Evolutionary conservation across 345 rosid species (phyloP).

Genomic region (Salix brachista): DNA sequence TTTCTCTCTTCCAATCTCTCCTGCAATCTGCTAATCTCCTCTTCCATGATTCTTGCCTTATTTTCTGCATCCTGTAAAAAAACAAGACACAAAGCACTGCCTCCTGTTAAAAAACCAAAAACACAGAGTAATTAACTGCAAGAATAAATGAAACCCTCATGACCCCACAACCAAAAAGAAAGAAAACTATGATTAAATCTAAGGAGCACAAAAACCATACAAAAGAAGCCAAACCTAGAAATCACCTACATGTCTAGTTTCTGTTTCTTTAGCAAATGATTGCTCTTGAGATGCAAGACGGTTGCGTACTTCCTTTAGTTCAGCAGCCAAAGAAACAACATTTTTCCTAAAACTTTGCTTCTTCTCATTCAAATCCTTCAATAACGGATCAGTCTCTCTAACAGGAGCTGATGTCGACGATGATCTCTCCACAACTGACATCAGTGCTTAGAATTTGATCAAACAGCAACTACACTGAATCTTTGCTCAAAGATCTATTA

Average conservation of each 20-base stretch:
- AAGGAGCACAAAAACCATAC: not conserved
- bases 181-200: conserved; percentile 14
- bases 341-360: conserved; percentile 76
- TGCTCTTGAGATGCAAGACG: conserved; percentile 69
- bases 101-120: conserved; percentile 43
- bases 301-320: conserved; percentile 69
- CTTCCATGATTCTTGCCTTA: conserved; percentile 67
- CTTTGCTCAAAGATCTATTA: conserved; percentile 3
- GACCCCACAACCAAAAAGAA: conserved; percentile 30
- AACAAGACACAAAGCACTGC: conserved; percentile 31
- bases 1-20: conserved; percentile 51
- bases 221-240: conserved; percentile 5
- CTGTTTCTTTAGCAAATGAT: conserved; percentile 61
- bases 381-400: conserved; percentile 64
- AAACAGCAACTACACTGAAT: not conserved
- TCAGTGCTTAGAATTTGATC: conserved; percentile 17
- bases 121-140: not conserved
- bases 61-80: conserved; percentile 68
- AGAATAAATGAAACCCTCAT: conserved; percentile 9
- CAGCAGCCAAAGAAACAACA: conserved; percentile 81
- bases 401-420: conserved; percentile 13
- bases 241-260: conserved; percentile 61
- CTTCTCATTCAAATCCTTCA: conserved; percentile 89
- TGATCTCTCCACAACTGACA: conserved; percentile 39
- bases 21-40: conserved; percentile 45